Conservation (phyloP, 2,329 filamentous ascomycete genomes). For the Cladophialophora immunda region DNA sequence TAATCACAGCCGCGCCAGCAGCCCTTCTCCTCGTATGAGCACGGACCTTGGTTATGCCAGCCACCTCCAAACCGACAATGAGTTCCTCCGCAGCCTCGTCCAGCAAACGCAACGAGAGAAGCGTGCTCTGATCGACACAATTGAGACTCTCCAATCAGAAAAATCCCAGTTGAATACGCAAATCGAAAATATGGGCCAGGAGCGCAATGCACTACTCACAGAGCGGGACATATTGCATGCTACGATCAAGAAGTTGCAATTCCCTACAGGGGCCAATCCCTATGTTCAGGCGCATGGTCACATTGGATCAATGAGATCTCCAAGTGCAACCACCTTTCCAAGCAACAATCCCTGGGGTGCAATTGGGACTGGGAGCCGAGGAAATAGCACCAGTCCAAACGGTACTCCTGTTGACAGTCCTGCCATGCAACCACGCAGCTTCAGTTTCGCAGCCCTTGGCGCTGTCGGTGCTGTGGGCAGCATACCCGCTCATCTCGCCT, state of each 20-base stretch:
- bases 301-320: conserved; percentile 13
- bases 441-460: conserved; percentile 10
- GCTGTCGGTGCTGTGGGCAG: conserved; percentile 1
- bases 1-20: conserved; percentile 14
- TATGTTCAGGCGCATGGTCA: not conserved
- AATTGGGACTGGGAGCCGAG: conserved; percentile 29
- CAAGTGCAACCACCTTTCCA: conserved; percentile 14
- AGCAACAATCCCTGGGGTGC: conserved; percentile 28
- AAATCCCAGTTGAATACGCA: conserved; percentile 21
- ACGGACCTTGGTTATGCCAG: conserved; percentile 22
- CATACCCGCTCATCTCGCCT: not conserved
- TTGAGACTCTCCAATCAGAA: conserved; percentile 26
- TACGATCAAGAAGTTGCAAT: conserved; percentile 27
- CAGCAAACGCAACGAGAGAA: conserved; percentile 29
- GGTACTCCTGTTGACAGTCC: conserved; percentile 7
- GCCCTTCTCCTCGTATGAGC: conserved; percentile 26
- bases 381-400: conserved; percentile 13
- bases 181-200: conserved; percentile 15
- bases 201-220: conserved; percentile 17
- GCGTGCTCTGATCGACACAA: conserved; percentile 25
- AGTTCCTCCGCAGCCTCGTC: conserved; percentile 27
- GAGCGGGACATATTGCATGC: conserved; percentile 31
- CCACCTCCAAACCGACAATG: conserved; percentile 30
- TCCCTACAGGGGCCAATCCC: conserved; percentile 7
- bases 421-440: conserved; percentile 10